These are phyloP conservation scores for Picea mariana DNA, from an alignment of 83 land plant species.

Conservation along the genomic window DNA sequence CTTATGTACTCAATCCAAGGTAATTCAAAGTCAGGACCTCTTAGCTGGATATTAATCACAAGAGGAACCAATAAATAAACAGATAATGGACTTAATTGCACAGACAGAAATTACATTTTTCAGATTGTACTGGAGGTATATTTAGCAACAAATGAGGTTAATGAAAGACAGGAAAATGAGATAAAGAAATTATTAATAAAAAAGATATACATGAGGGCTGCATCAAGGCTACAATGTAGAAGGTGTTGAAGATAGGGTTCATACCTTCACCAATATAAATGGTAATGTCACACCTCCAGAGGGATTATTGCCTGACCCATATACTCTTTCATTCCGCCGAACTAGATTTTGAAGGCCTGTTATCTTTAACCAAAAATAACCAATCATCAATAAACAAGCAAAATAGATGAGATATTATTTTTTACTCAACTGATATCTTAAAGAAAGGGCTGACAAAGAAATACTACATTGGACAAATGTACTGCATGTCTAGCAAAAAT, in stretches of 20 bases:
- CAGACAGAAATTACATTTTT: too few species aligned
- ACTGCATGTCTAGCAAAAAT: background rate
- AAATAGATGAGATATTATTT: background rate
- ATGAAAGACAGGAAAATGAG: conserved; percentile 8
- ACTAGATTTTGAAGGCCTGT: conserved; percentile 53
- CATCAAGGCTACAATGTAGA: background rate
- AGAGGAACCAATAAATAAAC: too few species aligned
- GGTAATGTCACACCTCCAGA: conserved; percentile 58
- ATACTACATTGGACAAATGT: background rate
- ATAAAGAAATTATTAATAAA: background rate
- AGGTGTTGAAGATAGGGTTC: background rate
- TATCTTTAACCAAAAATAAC: conserved; percentile 32
- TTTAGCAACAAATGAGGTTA: background rate
- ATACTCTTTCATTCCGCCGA: conserved; percentile 45
- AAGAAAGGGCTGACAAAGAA: background rate
- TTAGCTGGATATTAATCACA: too few species aligned
- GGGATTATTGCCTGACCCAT: conserved; percentile 38
- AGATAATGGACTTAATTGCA: too few species aligned
- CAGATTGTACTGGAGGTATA: background rate
- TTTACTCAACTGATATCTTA: too few species aligned
- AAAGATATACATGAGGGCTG: background rate
- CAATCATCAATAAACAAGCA: conserved; percentile 4
- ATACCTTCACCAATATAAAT: conserved; percentile 61
- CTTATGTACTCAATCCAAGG: too few species aligned
- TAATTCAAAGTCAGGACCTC: too few species aligned